Conservation (phyloP, 2,329 filamentous ascomycete genomes). For the Reticulascus tulasneorum region DNA sequence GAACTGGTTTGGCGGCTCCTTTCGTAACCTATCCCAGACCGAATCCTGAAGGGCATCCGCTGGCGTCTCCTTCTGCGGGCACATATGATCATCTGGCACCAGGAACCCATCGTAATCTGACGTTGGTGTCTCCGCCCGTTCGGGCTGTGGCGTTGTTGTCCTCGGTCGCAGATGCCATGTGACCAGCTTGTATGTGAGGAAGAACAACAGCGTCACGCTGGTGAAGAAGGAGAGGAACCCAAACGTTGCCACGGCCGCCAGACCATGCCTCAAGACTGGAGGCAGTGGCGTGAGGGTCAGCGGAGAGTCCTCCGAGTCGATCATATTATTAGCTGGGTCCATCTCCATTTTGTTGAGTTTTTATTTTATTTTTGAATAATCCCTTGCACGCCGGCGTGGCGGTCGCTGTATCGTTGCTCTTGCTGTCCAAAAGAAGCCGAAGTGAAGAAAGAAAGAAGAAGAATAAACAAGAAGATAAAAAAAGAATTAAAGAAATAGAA, state of each 20-base stretch:
- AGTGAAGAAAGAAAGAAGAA: not conserved
- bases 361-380: conserved; percentile 3
- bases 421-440: not conserved
- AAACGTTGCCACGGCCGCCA: conserved; percentile 32
- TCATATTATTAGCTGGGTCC: conserved; percentile 12
- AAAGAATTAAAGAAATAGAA: not conserved
- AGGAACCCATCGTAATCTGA: too few relatives aligned
- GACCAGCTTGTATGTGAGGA: conserved; percentile 30
- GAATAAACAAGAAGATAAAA: not conserved
- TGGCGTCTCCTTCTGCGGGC: conserved; percentile 13
- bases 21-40: conserved; percentile 19
- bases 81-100: conserved; percentile 19
- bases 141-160: not conserved
- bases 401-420: conserved; percentile 5
- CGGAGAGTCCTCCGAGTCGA: conserved; percentile 22
- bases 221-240: conserved; percentile 33
- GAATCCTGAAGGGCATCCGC: conserved; percentile 1
- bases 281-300: conserved; percentile 30
- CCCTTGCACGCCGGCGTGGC: not conserved
- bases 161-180: conserved; percentile 25
- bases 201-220: conserved; percentile 25
- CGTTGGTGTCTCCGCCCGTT: too few relatives aligned
- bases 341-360: conserved; percentile 12
- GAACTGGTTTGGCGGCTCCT: conserved; percentile 57
- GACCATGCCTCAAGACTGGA: conserved; percentile 27